phyloP scores from a whole-genome alignment of 495 filamentous ascomycete species.

The Geoglossum glabrum region DNA sequence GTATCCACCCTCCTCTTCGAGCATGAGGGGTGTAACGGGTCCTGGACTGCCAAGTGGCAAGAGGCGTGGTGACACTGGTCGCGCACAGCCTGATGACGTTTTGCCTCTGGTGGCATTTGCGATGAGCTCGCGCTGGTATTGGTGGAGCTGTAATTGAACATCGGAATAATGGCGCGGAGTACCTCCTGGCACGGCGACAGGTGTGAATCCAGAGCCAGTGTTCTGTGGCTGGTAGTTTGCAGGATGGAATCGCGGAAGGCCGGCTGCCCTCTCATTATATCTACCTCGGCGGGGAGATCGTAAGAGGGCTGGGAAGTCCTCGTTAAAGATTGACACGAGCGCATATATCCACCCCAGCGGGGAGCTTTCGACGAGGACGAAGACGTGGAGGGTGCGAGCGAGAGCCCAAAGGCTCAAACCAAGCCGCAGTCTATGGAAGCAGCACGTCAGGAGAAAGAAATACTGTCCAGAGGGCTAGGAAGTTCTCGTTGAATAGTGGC shows the following conservation, averaged over 20 bases:
- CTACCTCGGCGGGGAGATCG: too few species aligned
- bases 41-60: conserved; percentile 54
- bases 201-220: neutral
- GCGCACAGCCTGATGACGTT: conserved; percentile 12
- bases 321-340: too few species aligned
- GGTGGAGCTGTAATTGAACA: conserved; percentile 18
- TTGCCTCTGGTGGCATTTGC: conserved; percentile 2
- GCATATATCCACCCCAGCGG: too few species aligned
- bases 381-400: too few species aligned
- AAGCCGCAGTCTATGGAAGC: too few species aligned
- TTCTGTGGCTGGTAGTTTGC: conserved; percentile 14
- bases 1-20: conserved; percentile 39
- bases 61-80: conserved; percentile 40
- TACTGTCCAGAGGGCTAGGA: too few species aligned
- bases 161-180: conserved; percentile 13
- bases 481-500: too few species aligned
- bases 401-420: too few species aligned
- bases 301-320: too few species aligned
- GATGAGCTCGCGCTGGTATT: conserved; percentile 18
- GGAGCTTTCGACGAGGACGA: too few species aligned
- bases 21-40: conserved; percentile 53
- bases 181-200: neutral
- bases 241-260: conserved; percentile 23
- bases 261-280: too few species aligned
- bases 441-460: too few species aligned